Base-by-base conservation (phyloP, 148 eudicot species). In the Cornus controversa region DNA sequence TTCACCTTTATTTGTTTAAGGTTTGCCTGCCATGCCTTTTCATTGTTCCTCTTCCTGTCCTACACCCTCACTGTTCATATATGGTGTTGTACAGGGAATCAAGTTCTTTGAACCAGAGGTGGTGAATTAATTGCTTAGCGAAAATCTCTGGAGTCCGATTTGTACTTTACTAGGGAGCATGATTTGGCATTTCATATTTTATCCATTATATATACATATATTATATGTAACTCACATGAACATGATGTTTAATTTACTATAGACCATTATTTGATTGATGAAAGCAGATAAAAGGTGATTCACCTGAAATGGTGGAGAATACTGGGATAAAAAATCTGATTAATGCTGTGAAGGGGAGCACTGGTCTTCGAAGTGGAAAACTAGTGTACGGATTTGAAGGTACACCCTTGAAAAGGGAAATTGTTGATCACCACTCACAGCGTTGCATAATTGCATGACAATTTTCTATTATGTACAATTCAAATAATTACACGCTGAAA, bases 31-130 rank as follows among this genome's bases (percentile, higher is more conserved):
- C 54, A 45, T 67, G 57, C 69, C 31, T 50, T 60, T 26, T 28
- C 36, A 40, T 50, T 78, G 53, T 66, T 47, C 67, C 73, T 62
- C 15, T 34, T 63, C 69, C 69, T 83, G 78, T 50, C 69, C 58
- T 73, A 18, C 60, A 2, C 5, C 27, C 27, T 36, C 7, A 64
- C 23, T 53, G 29, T 22, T 79, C 11, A 25, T 47, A 47, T 74
- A 23, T 86, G 70, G 40, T 64, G 3, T 40, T 84, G 57, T 85
- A 42, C 93, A 96, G 99, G 99, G 99, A 37, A 90, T 96, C 93
- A 96, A 91, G 89, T 96, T 96, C 85, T 93, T 96, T 82, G 98
- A 96, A 87, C 99, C 99, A 75, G 99, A 96, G 99, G 98, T 96
- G 83, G 65, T 77, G 88, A 79, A 67, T 74, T 75, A 74, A 83